Percentiles rank a stretch among this genome's conserved stretches.
phyloP scores from a whole-genome alignment of 2,329 filamentous ascomycete genomes.

The Aspergillus versicolor region DNA sequence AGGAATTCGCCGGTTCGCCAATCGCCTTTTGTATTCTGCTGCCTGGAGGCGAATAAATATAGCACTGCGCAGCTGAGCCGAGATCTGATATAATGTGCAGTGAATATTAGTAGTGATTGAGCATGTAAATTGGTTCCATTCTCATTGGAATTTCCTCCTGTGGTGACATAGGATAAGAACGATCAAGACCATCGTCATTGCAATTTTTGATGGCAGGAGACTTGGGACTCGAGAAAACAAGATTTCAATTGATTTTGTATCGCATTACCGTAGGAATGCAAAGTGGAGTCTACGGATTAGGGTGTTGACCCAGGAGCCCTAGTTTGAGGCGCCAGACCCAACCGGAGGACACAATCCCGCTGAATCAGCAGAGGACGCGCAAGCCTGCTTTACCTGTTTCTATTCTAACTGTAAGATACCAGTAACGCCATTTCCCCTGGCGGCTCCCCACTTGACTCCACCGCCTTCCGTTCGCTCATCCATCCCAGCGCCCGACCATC shows the following conservation, averaged over 20 bases:
- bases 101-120: background rate
- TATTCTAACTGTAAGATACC: constrained; percentile 16
- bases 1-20: background rate
- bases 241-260: background rate
- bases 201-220: background rate
- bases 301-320: background rate
- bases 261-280: background rate
- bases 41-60: background rate
- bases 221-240: background rate
- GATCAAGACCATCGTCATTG: background rate
- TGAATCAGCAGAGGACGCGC: constrained; percentile 36
- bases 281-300: background rate
- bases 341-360: constrained; percentile 10
- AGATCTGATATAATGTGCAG: background rate
- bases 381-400: constrained; percentile 27
- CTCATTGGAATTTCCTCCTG: background rate
- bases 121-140: background rate
- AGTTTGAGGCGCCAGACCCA: background rate
- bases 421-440: constrained; percentile 5
- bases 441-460: constrained; percentile 2
- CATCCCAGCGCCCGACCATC: constrained; percentile 12
- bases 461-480: constrained; percentile 2
- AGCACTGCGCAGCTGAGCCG: background rate
- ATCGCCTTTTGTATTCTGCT: background rate
- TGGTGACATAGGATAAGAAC: background rate